Percentiles rank a stretch among this genome's conserved stretches.
These are phyloP conservation scores for Pleurotus tuber-regium DNA, from an alignment of 768 basidiomycete species.

Conservation along the genomic window DNA sequence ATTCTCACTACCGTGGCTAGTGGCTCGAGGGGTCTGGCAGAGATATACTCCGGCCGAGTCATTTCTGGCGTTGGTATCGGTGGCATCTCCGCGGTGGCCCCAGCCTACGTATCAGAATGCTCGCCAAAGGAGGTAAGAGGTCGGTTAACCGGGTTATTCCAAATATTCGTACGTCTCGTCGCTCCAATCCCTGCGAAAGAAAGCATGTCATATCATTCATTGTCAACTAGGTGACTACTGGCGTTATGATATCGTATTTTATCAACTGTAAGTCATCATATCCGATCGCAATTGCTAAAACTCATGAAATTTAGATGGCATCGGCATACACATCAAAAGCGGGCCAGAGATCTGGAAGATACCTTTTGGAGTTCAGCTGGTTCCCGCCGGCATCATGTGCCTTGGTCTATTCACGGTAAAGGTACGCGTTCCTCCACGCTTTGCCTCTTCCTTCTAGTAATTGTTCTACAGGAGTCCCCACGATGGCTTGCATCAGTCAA, in stretches of 20 bases:
- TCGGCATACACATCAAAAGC: constrained; percentile 48
- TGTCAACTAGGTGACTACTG: constrained; percentile 52
- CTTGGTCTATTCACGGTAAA: constrained; percentile 67
- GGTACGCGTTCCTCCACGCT: constrained; percentile 21
- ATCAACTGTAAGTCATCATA: constrained; percentile 61
- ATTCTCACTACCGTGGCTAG: constrained; percentile 70
- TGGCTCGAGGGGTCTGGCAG: constrained; percentile 48
- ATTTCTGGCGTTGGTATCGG: constrained; percentile 81
- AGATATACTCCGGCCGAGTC: constrained; percentile 81
- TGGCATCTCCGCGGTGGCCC: constrained; percentile 78
- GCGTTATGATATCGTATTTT: constrained; percentile 85
- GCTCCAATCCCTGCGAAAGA: no score
- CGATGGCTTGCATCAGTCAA: constrained; percentile 73
- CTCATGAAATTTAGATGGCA: constrained; percentile 43
- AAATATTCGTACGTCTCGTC: constrained; percentile 60
- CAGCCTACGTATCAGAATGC: constrained; percentile 85
- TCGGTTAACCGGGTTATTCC: constrained; percentile 82
- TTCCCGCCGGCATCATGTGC: constrained; percentile 71
- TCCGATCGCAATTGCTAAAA: constrained; percentile 1
- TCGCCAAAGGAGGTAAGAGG: constrained; percentile 85
- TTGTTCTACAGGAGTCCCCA: constrained; percentile 59
- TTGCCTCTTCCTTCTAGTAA: constrained; percentile 17
- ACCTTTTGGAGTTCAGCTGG: constrained; percentile 72
- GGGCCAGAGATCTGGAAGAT: constrained; percentile 62
- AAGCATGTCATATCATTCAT: no score